A percentile compares a stretch with the other conserved stretches of the same genome.
phyloP scores from a whole-genome alignment of 1,139 yeast species.

The Yamadazyma pseudoaaseri region DNA sequence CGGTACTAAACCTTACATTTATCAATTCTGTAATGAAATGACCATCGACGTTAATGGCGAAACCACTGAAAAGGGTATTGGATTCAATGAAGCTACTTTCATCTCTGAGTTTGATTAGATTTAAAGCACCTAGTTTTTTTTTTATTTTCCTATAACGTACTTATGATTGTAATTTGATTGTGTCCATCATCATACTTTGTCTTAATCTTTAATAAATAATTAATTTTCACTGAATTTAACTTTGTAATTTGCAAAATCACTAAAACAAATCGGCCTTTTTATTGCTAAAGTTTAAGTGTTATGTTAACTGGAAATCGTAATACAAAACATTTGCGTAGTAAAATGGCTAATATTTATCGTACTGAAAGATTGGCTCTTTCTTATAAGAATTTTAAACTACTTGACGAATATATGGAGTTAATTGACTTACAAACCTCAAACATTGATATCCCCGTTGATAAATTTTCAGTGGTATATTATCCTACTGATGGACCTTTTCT shows the following conservation, averaged over 20 bases:
- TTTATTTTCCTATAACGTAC: background rate
- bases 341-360: too few relatives aligned
- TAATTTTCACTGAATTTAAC: background rate
- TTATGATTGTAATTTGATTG: slow-evolving; percentile 10
- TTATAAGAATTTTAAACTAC: background rate
- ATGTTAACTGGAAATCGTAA: too few relatives aligned
- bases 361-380: too few relatives aligned
- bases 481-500: slow-evolving; percentile 1
- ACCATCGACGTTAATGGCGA: slow-evolving; percentile 34
- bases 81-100: slow-evolving; percentile 83
- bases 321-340: too few relatives aligned
- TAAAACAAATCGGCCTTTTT: too few relatives aligned
- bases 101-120: slow-evolving; percentile 40
- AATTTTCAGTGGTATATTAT: background rate
- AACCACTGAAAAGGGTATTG: slow-evolving; percentile 58
- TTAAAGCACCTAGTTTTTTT: background rate
- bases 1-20: slow-evolving; percentile 92
- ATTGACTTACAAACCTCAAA: background rate
- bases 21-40: slow-evolving; percentile 74
- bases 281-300: too few relatives aligned
- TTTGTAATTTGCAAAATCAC: background rate
- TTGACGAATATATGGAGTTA: slow-evolving; percentile 1
- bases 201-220: slow-evolving; percentile 3
- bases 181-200: slow-evolving; percentile 1
- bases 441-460: background rate